Evolutionary conservation across 1,284 basidiomycete species (phyloP).

Genomic region (Ustilago esculenta): DNA sequence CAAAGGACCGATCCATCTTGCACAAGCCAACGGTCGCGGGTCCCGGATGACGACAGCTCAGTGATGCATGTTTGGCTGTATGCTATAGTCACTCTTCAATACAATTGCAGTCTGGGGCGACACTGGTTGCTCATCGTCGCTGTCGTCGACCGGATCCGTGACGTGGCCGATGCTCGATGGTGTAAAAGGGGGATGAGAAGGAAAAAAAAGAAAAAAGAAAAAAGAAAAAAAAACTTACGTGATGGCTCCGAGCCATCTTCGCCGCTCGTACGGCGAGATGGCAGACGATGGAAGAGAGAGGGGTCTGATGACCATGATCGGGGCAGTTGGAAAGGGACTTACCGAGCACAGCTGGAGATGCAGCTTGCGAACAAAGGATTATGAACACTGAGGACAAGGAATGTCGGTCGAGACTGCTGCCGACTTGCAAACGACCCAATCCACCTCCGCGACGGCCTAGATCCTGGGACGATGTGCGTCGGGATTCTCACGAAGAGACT

Average conservation of each 20-base stretch:
- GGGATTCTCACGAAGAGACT: conserved; percentile 51
- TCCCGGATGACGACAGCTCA: conserved; percentile 44
- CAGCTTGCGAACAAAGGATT: too few species aligned
- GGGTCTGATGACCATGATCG: neutral
- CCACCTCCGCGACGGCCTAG: conserved; percentile 42
- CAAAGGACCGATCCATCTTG: too few species aligned
- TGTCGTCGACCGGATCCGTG: conserved; percentile 14
- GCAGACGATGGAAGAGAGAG: neutral
- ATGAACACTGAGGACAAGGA: neutral
- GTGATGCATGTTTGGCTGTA: conserved; percentile 56
- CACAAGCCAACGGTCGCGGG: neutral
- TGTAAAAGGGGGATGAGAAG: neutral
- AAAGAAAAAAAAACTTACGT: conserved; percentile 17
- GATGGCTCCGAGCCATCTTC: neutral
- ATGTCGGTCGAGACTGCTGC: conserved; percentile 52
- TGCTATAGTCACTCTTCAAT: conserved; percentile 55
- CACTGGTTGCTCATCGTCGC: conserved; percentile 54
- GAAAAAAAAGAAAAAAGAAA: too few species aligned
- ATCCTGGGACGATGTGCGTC: conserved; percentile 50
- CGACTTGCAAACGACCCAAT: conserved; percentile 50
- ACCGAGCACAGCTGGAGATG: conserved; percentile 3
- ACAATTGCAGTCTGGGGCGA: conserved; percentile 57
- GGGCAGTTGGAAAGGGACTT: neutral
- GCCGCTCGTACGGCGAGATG: conserved; percentile 11
- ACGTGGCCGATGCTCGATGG: neutral